Base-by-base conservation (phyloP, 768 basidiomycete species). In the Lentinula sp. region DNA sequence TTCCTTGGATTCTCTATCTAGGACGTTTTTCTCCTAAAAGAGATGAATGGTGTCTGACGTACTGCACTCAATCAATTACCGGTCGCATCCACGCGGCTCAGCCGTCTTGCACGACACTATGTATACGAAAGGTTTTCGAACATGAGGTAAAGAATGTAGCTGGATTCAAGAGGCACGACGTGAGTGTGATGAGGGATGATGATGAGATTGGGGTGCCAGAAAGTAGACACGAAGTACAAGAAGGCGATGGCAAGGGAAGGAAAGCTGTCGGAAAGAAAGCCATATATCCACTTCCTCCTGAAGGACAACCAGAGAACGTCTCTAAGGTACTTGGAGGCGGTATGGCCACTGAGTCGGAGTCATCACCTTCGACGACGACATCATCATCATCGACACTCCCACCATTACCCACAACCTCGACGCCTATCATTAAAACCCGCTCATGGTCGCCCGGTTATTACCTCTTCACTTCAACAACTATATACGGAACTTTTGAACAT, bases 381-480 rank as follows among this genome's bases (percentile, higher is more conserved):
- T n/a, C 43, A 4, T 45, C 43, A n/a, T n/a, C 15, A 45, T 45
- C 43, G 7, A 31, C 9, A 21, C 7, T 13, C 21, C 10, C n/a
- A n/a, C 11, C 3, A 9, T 18, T 18, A 31, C 28, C 50, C 7
- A 31, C n/a, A 16, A 37, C 31, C 39, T 23, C 28, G 40, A 57
- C 48, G 16, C 54, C 52, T 34, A 32, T 70, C 68, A 5, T 65
- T 67, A 75, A 80, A 21, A 76, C 74, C 45, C 84, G 80, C 63
- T 79, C 81, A 66, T 92, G 89, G 89, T 79, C 88, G 60, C 83
- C 85, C 66, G 89, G 89, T 4, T 87, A 82, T 80, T 92, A 92
- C 67, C 66, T 92, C 45, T 91, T 88, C 88, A 79, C 82, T 55
- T 81, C 82, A 15, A 76, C 76, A 58, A 84, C 78, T 53, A 75